Evolutionary conservation across 129 eudicot genomes (phyloP), one percentile per base, ranked within the genome.

Genomic region (Ambrosia trifida): DNA sequence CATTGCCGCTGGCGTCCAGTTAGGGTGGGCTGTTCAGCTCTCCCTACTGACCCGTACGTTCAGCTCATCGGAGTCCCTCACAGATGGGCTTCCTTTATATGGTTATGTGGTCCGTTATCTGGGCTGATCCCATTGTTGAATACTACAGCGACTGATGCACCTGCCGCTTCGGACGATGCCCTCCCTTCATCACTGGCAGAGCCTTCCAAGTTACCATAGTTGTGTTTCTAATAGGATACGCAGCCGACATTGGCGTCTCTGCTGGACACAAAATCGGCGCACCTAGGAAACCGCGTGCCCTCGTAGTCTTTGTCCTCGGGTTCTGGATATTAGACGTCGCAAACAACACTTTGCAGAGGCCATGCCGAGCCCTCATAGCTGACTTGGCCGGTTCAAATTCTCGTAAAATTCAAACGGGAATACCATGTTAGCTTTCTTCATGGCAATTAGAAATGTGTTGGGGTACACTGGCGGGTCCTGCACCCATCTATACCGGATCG

Each of bases 21-120:
- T 91, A 50, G 97, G 97, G 5, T 91, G 97, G 97, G 97, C 97
- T 40, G 81, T 91, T 0, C 97, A 91, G 64, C 85, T 91, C 20
- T 91, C 97, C 10, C 49, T 91, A 1, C 67, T 91, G 30, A 91
- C 1, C 97, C 97, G 0, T 91, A 88, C 49, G 97, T 91, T 2
- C 97, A 91, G 43, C 82, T 91, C 8, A 68, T 91, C 4, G 97
- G 97, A 0, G 81, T 91, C 4, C 86, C 94, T 8, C 97, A 91
- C 58, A 36, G 4, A 2, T 86, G 89, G 89, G 80, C 98, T 0
- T 65, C 96, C 10, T 84, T 62, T 66, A 87, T 92, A 28, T 92
- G 98, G 96, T 87, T 92, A 5, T 92, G 96, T 52, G 98, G 98
- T 7, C 96, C 98, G 0, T 66, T 92, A n/a, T 89, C 96, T 6